These are phyloP conservation scores for Alternaria rosae DNA, from an alignment of 2,329 filamentous ascomycete genomes.

Conservation along the genomic window DNA sequence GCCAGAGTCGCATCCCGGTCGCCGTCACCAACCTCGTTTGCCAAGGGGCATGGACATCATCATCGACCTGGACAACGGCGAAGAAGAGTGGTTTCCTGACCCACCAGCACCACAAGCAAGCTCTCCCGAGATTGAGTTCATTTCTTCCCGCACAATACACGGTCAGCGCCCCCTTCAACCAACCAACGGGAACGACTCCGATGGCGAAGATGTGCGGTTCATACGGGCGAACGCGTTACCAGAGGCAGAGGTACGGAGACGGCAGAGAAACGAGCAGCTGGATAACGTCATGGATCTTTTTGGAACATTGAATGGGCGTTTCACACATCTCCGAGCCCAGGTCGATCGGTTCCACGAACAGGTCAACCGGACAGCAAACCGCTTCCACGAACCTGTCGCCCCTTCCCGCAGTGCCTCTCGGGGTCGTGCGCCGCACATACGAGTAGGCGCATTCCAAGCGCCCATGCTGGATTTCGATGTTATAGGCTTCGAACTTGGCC, in stretches of 20 bases:
- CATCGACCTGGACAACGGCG: constrained; percentile 48
- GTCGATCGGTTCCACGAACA: constrained; percentile 30
- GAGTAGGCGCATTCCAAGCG: constrained; percentile 32
- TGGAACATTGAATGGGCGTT: constrained; percentile 22
- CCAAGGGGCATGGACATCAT: constrained; percentile 55
- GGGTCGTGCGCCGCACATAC: constrained; percentile 22
- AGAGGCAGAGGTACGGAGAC: constrained; percentile 24
- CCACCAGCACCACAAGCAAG: constrained; percentile 34
- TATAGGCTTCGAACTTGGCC: constrained; percentile 55
- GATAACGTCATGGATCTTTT: constrained; percentile 30
- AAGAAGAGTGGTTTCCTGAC: constrained; percentile 29
- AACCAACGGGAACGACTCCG: constrained; percentile 16
- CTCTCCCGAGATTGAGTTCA: constrained; percentile 60
- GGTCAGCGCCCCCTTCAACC: constrained; percentile 18
- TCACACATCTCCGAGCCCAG: constrained; percentile 31
- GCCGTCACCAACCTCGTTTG: constrained; percentile 38
- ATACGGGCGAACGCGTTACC: constrained; percentile 34
- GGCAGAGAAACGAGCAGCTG: constrained; percentile 22
- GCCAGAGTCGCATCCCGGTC: constrained; percentile 5
- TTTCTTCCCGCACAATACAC: constrained; percentile 41
- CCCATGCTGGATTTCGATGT: constrained; percentile 51
- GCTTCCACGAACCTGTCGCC: constrained; percentile 22
- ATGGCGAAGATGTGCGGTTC: constrained; percentile 44
- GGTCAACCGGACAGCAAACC: constrained; percentile 21
- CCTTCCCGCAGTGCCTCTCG: constrained; percentile 23